Conservation (phyloP, 225 moss, liverwort and hornwort genomes). For the Thuidium tamariscinum region DNA sequence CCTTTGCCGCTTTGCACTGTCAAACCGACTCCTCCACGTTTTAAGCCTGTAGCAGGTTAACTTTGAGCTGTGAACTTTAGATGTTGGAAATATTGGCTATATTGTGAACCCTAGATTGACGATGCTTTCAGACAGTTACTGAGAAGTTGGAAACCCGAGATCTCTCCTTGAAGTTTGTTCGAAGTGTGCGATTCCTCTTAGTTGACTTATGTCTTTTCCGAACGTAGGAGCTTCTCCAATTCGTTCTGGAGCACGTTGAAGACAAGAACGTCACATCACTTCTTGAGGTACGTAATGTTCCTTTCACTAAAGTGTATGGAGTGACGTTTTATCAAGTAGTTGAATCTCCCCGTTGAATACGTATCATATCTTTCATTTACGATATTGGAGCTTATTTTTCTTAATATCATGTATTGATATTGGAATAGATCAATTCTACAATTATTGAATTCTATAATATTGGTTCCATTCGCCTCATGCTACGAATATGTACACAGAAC, state of each 20-base stretch:
- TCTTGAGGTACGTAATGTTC: slow-evolving; percentile 43
- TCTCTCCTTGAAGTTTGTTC: background rate
- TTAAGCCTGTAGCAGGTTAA: background rate
- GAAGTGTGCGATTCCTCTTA: background rate
- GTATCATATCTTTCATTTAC: background rate
- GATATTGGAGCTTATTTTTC: background rate
- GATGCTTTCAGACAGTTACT: background rate
- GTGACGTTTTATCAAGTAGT: background rate
- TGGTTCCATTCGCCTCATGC: background rate
- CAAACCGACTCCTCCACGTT: background rate
- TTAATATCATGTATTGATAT: background rate
- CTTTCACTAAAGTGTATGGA: background rate
- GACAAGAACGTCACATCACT: slow-evolving; percentile 54
- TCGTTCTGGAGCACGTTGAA: slow-evolving; percentile 67
- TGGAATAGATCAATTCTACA: background rate
- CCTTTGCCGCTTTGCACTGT: background rate
- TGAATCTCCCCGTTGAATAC: background rate
- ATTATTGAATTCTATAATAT: background rate
- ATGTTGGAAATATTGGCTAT: background rate
- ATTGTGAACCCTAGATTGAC: background rate
- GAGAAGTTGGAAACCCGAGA: background rate
- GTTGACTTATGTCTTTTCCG: background rate
- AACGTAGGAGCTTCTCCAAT: slow-evolving; percentile 33
- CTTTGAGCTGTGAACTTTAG: background rate
- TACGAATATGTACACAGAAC: background rate